Evolutionary conservation across 768 basidiomycete genomes (phyloP).

Genomic region (Tulasnella sp.): DNA sequence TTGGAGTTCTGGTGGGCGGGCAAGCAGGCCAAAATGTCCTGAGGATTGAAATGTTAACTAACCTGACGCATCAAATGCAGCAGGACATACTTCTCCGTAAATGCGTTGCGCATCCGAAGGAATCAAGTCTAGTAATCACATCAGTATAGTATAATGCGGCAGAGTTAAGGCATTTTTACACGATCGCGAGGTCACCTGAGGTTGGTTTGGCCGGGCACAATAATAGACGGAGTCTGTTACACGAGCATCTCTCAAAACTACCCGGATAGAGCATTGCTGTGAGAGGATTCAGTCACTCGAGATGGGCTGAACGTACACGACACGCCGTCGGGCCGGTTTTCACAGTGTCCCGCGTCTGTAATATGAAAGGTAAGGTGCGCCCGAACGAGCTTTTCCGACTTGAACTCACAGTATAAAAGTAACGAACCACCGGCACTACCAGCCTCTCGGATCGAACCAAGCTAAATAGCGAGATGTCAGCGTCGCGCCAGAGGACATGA

Average conservation of each 20-base stretch:
- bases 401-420: neutral
- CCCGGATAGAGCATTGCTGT: neutral
- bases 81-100: neutral
- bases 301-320: neutral
- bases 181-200: neutral
- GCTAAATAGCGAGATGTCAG: neutral
- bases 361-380: neutral
- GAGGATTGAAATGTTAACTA: neutral
- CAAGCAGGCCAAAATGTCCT: neutral
- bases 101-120: neutral
- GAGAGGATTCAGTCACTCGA: neutral
- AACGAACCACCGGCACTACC: neutral
- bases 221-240: neutral
- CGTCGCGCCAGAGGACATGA: neutral
- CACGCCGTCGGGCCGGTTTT: neutral
- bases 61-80: neutral
- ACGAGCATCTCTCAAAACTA: neutral
- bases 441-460: neutral
- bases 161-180: neutral
- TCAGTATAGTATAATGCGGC: neutral
- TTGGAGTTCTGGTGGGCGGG: neutral
- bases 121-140: neutral
- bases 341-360: neutral
- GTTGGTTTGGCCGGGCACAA: neutral
- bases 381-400: neutral